Evolutionary conservation across 306 rosid species (phyloP).

Genomic region (Carpinus fangiana): DNA sequence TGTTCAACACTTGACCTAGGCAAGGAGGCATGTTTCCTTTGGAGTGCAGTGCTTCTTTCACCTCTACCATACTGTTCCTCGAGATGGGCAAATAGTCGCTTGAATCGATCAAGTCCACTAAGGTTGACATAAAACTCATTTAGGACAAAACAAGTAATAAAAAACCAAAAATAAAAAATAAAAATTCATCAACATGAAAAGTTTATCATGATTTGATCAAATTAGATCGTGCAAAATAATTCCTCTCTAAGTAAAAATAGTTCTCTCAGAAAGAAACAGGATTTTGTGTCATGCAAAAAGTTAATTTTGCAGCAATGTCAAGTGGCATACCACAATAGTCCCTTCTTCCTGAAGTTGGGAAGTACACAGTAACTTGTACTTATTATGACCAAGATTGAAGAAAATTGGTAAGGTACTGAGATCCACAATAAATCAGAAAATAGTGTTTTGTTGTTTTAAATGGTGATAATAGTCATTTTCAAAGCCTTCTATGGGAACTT

Average conservation of each 20-base stretch:
- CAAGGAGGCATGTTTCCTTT: conserved; percentile 62
- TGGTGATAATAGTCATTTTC: not conserved
- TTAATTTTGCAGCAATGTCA: not conserved
- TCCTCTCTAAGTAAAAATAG: not conserved
- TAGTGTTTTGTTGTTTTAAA: not conserved
- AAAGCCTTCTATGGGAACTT: not conserved
- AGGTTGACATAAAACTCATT: conserved; percentile 5
- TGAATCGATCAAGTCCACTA: conserved; percentile 67
- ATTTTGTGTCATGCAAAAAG: not conserved
- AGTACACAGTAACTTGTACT: not conserved
- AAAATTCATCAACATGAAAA: not conserved
- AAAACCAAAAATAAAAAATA: not conserved
- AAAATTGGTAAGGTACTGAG: not conserved
- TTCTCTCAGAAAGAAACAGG: not conserved
- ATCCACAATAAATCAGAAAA: not conserved
- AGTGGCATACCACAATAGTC: not conserved
- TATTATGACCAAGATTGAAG: not conserved
- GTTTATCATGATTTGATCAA: conserved; percentile 1
- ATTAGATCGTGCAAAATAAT: not conserved
- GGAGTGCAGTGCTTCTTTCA: conserved; percentile 44
- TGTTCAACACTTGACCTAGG: conserved; percentile 47
- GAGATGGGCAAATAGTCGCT: conserved; percentile 56
- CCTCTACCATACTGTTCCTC: conserved; percentile 48
- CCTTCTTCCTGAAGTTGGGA: conserved; percentile 4
- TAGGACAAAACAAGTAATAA: not conserved